These are phyloP conservation scores for Mycena olivaceomarginata DNA, from an alignment of 768 basidiomycete species.

Conservation along the genomic window DNA sequence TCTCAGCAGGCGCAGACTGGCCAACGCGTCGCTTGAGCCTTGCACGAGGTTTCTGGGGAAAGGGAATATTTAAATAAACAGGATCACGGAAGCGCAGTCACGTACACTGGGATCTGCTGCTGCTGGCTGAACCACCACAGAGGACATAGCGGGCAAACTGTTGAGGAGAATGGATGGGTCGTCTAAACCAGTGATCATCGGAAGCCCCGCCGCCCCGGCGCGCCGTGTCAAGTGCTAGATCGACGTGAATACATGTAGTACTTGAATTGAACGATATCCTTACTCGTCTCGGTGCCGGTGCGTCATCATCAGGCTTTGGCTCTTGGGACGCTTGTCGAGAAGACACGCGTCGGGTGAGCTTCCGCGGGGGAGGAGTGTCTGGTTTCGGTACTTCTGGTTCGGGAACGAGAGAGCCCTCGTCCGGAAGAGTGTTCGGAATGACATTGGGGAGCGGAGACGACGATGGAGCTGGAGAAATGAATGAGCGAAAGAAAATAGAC, in stretches of 20 bases:
- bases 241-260: neutral
- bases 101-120: conserved; percentile 35
- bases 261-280: neutral
- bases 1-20: conserved; percentile 48
- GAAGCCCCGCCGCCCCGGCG: conserved; percentile 54
- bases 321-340: conserved; percentile 66
- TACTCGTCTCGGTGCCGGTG: conserved; percentile 57
- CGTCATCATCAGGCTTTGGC: conserved; percentile 47
- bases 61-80: neutral
- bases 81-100: conserved; percentile 39
- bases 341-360: conserved; percentile 59
- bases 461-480: conserved; percentile 34
- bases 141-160: conserved; percentile 51
- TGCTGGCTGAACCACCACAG: conserved; percentile 38
- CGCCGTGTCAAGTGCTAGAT: conserved; percentile 67
- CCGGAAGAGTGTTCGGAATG: conserved; percentile 71
- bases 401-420: conserved; percentile 68
- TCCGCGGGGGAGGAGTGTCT: conserved; percentile 21
- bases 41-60: conserved; percentile 58
- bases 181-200: conserved; percentile 65
- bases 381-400: conserved; percentile 41
- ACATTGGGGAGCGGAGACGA: conserved; percentile 67
- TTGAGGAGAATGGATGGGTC: conserved; percentile 64
- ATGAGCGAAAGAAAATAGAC: conserved; percentile 8
- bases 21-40: conserved; percentile 76